Evolutionary conservation across 257 asterid genomes (phyloP), one percentile per base, ranked within the genome.

Genomic region (Cinchona pubescens): DNA sequence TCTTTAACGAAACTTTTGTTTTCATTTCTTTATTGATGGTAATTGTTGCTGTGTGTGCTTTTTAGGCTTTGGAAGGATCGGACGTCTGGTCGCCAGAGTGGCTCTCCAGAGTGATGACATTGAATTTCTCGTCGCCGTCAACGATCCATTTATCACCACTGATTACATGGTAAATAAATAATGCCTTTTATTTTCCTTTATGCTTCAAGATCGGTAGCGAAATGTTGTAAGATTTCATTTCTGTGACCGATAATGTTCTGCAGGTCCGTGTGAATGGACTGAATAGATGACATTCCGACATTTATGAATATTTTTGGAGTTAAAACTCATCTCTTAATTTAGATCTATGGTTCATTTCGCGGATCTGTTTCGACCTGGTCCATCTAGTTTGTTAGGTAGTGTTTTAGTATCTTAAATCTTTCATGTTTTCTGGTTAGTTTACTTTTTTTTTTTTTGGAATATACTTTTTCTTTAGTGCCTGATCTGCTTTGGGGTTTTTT

Each of bases 61-160:
- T 64, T 34, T 18, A 92, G 97, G 97, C 32, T 90, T 92, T 56
- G 97, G 97, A 84, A 87, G 94, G 79, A 92, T 92, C 76, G 96
- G 96, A 7, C 94, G 97, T 73, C 80, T 92, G 90, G 97, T 92
- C 46, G 97, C 97, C 0, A 84, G 96, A 75, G 97, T 92, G 3
- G 96, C 93, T 9, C 85, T 92, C 1, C 87, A 68, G 79, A 90
- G 97, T 46, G 91, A 90, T 60, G 97, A 92, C 65, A 67, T 92
- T 66, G 97, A 92, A 79, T n/a, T n/a, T n/a, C 97, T 92, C 67
- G 97, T 92, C 1, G 97, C 97, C 7, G 90, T 90, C 19, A 92
- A 92, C 48, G 97, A 92, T 83, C 98, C 98, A 3, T 92, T 92
- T 37, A 87, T 91, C 38, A 82, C 94, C 69, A 86, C 89, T 0